A percentile compares a stretch with the other conserved stretches of the same genome.
phyloP scores from a whole-genome alignment of 495 filamentous ascomycete species.

The Arthonia radiata region DNA sequence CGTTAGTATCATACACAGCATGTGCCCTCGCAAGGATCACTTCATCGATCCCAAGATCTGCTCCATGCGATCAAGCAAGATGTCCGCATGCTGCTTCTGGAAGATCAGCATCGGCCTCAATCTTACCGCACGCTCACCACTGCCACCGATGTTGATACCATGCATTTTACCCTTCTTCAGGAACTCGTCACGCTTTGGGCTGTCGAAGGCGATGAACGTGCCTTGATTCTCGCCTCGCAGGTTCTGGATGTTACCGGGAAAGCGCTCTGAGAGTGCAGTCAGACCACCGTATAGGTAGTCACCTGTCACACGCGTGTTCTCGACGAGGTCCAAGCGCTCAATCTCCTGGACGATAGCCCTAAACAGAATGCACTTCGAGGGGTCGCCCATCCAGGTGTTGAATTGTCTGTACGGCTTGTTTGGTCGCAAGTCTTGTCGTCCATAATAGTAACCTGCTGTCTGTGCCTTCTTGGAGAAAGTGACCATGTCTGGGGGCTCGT shows the following conservation, averaged over 20 bases:
- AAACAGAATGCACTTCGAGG: constrained; percentile 72
- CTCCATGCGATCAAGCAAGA: too few relatives aligned
- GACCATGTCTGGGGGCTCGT: constrained; percentile 82
- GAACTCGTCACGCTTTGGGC: constrained; percentile 62
- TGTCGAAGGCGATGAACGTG: constrained; percentile 94
- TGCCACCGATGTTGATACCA: constrained; percentile 85
- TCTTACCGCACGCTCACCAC: constrained; percentile 54
- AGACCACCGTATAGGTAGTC: constrained; percentile 60
- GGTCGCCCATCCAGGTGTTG: constrained; percentile 99
- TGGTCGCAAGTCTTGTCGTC: constrained; percentile 64
- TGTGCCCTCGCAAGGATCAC: too few relatives aligned
- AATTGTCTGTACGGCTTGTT: constrained; percentile 99
- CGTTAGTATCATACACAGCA: too few relatives aligned
- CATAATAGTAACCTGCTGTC: constrained; percentile 91
- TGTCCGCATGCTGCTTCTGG: constrained; percentile 83
- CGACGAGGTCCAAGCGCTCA: constrained; percentile 51
- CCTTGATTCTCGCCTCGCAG: constrained; percentile 83
- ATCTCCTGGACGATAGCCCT: constrained; percentile 79
- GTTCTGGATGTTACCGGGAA: constrained; percentile 69
- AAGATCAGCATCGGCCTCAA: constrained; percentile 92
- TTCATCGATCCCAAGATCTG: too few relatives aligned
- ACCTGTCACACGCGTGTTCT: constrained; percentile 57
- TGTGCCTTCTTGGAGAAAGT: constrained; percentile 98
- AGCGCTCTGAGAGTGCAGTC: constrained; percentile 39
- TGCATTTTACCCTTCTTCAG: constrained; percentile 54